These are phyloP conservation scores for Penicillium riverlandense DNA, from an alignment of 495 filamentous ascomycete species.

Conservation along the genomic window DNA sequence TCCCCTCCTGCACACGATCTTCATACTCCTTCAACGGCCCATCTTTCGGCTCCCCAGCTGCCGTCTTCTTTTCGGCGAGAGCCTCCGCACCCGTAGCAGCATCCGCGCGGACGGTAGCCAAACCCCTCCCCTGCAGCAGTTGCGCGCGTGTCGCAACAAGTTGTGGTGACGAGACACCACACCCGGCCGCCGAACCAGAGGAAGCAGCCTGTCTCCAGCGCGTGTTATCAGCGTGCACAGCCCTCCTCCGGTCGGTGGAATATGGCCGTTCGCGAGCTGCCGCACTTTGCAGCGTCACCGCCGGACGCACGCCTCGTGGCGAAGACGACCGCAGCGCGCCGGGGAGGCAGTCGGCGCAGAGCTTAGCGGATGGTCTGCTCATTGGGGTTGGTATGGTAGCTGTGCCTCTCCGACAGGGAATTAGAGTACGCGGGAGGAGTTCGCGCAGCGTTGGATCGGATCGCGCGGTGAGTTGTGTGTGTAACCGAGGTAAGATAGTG, in stretches of 20 bases:
- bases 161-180: too few species aligned
- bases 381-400: slow-evolving; percentile 8
- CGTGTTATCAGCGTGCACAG: not conserved
- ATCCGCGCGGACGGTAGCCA: slow-evolving; percentile 10
- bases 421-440: too few species aligned
- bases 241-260: slow-evolving; percentile 3
- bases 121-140: slow-evolving; percentile 4
- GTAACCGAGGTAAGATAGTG: slow-evolving; percentile 22
- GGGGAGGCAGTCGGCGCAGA: slow-evolving; percentile 28
- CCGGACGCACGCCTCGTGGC: slow-evolving; percentile 12
- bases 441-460: not conserved
- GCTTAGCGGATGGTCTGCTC: slow-evolving; percentile 26
- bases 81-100: slow-evolving; percentile 7
- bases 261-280: slow-evolving; percentile 3
- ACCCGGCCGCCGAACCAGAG: too few species aligned
- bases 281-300: slow-evolving; percentile 9
- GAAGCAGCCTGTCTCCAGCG: too few species aligned
- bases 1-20: slow-evolving; percentile 59
- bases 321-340: slow-evolving; percentile 17
- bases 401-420: too few species aligned
- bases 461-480: slow-evolving; percentile 7
- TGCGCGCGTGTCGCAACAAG: too few species aligned
- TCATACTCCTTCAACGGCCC: slow-evolving; percentile 89
- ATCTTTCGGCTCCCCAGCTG: slow-evolving; percentile 12
- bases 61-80: not conserved